phyloP scores from a whole-genome alignment of 306 rosid species.

The Biancaea sappan region DNA sequence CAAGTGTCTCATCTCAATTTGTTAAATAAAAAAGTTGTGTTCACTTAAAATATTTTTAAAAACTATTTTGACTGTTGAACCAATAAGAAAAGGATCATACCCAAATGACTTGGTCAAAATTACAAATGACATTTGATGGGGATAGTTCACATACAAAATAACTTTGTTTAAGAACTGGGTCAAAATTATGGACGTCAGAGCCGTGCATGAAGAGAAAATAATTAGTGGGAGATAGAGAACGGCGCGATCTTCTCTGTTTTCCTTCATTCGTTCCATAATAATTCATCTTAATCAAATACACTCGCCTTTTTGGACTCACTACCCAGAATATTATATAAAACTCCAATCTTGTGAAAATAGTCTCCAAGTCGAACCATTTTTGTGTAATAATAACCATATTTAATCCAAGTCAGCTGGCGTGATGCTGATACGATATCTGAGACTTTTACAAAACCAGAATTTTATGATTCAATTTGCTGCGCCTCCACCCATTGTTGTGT shows the following conservation, averaged over 20 bases:
- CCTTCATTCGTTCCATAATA: not conserved
- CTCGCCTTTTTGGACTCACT: not conserved
- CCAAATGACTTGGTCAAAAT: not conserved
- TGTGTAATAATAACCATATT: not conserved
- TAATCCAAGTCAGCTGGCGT: not conserved
- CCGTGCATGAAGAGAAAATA: not conserved
- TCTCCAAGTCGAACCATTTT: not conserved
- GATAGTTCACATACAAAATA: not conserved
- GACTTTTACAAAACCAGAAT: not conserved
- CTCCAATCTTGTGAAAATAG: not conserved
- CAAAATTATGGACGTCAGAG: not conserved
- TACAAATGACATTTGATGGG: not conserved
- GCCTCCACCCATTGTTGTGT: not conserved
- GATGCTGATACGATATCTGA: not conserved
- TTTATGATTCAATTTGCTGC: not conserved
- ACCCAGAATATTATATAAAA: no score
- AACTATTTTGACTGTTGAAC: not conserved
- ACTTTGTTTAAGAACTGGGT: conserved; percentile 3
- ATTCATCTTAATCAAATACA: no score
- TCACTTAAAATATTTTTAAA: no score
- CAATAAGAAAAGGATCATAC: no score
- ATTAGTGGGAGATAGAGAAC: not conserved
- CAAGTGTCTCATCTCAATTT: not conserved
- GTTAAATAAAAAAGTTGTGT: not conserved
- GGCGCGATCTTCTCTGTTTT: no score